A percentile compares a stretch with the other conserved stretches of the same genome.
Conservation (phyloP, 768 basidiomycete species). For the Suillus occidentalis region DNA sequence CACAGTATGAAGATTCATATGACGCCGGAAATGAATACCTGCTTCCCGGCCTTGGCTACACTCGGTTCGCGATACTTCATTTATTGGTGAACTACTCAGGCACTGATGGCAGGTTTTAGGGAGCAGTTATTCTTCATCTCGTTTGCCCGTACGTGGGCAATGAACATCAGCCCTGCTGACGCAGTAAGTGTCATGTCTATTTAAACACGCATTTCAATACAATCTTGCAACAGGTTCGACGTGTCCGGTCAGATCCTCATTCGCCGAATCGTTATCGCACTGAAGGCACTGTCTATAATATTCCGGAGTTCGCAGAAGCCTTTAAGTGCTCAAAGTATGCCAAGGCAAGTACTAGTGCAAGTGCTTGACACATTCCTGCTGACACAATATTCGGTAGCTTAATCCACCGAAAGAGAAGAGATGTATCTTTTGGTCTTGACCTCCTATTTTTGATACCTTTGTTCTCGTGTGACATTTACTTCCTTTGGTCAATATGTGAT, state of each 20-base stretch:
- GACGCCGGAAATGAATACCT: constrained; percentile 64
- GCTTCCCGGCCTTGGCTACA: constrained; percentile 79
- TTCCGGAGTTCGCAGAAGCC: constrained; percentile 84
- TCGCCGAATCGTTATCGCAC: constrained; percentile 79
- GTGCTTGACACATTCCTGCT: background rate
- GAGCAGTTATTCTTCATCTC: constrained; percentile 96
- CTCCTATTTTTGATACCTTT: background rate
- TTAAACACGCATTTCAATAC: constrained; percentile 1
- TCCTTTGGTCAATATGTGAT: constrained; percentile 14
- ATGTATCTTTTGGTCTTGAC: constrained; percentile 77
- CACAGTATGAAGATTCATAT: constrained; percentile 61
- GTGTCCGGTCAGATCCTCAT: constrained; percentile 86
- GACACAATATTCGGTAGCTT: constrained; percentile 44
- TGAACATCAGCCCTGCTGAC: constrained; percentile 74
- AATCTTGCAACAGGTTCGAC: constrained; percentile 51
- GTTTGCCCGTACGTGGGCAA: constrained; percentile 86
- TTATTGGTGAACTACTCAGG: background rate
- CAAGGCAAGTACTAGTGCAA: constrained; percentile 51
- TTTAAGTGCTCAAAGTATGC: constrained; percentile 79
- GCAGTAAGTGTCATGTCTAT: constrained; percentile 48
- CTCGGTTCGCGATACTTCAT: constrained; percentile 46
- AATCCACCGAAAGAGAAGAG: constrained; percentile 80
- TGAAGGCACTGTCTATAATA: constrained; percentile 84
- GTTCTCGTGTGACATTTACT: background rate
- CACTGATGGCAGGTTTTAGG: constrained; percentile 35